Conservation (phyloP, 352 stramenopile genomes). For the Vaucheria bursata region DNA sequence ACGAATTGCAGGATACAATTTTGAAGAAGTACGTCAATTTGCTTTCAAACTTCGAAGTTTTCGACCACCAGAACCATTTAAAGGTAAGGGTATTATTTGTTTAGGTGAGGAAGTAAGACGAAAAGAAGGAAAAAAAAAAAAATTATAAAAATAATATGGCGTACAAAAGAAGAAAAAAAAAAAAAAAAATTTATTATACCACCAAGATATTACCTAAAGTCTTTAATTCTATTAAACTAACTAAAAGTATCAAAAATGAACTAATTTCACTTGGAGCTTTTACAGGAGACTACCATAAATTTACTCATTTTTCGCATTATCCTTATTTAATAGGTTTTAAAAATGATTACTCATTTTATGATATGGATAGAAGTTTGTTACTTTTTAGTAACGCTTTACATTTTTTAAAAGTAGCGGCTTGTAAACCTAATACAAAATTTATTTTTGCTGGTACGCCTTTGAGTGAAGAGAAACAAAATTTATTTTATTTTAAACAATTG, state of each 20-base stretch:
- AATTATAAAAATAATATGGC: neutral
- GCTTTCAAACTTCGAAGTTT: neutral
- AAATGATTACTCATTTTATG: no score
- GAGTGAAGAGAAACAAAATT: no score
- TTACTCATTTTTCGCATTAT: no score
- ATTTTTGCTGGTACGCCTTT: no score
- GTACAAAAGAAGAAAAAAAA: neutral
- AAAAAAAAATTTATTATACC: neutral
- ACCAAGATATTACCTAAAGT: neutral
- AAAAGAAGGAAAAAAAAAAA: slow-evolving; percentile 11
- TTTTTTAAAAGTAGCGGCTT: no score
- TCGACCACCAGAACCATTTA: slow-evolving; percentile 4
- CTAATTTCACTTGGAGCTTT: neutral
- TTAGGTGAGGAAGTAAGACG: neutral
- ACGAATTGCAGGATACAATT: neutral
- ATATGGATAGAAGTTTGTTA: no score
- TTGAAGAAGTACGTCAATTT: slow-evolving; percentile 3
- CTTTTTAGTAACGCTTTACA: no score
- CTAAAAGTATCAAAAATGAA: neutral
- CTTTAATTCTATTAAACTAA: neutral
- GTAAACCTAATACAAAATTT: no score
- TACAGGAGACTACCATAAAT: no score
- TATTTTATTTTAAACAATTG: no score
- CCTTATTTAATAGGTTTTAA: no score
- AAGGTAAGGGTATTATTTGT: slow-evolving; percentile 10